Evolutionary conservation across 148 eudicot genomes (phyloP).

Genomic region (Chenopodium suecicum): DNA sequence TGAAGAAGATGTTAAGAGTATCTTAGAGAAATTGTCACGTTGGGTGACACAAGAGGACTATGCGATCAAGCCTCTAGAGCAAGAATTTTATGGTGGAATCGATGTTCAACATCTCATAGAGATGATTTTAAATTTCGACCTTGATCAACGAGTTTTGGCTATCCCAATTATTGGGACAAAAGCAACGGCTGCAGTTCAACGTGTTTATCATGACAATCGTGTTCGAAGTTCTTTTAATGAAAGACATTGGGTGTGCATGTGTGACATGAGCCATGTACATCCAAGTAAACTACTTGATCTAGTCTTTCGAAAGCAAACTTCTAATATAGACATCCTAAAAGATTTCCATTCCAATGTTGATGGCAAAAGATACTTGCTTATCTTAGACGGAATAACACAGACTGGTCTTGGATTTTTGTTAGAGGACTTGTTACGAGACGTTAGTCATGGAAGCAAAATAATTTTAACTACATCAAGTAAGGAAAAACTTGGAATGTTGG

Average conservation of each 20-base stretch:
- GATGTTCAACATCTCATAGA: no score
- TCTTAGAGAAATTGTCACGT: no score
- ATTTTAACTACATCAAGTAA: not conserved
- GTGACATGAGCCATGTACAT: not conserved
- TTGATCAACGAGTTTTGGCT: not conserved
- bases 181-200: no score
- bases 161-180: not conserved
- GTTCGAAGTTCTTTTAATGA: not conserved
- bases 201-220: not conserved
- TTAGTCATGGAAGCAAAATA: not conserved
- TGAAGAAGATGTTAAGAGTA: no score
- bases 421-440: not conserved
- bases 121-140: no score
- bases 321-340: not conserved
- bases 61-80: no score
- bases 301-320: not conserved
- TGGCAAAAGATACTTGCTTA: not conserved
- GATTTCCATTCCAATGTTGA: not conserved
- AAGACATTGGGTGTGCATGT: not conserved
- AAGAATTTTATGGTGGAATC: no score
- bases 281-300: not conserved
- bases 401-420: not conserved
- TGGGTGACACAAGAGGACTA: no score
- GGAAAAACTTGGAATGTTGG: not conserved
- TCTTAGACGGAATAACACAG: not conserved